phyloP scores from a whole-genome alignment of 768 basidiomycete species.

The Russula sp. region DNA sequence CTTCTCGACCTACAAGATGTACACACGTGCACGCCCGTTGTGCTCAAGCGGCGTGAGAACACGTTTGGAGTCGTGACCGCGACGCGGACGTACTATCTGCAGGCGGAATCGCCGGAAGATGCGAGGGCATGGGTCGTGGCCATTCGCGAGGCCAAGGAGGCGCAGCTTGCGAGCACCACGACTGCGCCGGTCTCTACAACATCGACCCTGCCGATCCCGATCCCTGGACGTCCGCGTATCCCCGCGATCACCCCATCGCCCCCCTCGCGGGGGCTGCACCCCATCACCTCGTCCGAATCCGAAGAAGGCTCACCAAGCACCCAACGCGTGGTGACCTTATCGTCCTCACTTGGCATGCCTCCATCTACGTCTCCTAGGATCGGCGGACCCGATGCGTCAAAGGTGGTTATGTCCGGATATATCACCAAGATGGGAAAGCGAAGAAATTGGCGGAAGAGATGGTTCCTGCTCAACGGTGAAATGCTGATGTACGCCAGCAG shows the following conservation, averaged over 20 bases:
- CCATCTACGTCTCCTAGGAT: conserved; percentile 47
- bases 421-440: conserved; percentile 96
- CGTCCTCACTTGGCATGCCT: conserved; percentile 33
- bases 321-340: conserved; percentile 32
- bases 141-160: conserved; percentile 72
- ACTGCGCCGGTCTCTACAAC: conserved; percentile 1
- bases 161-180: conserved; percentile 46
- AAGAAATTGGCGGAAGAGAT: conserved; percentile 93
- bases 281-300: conserved; percentile 74
- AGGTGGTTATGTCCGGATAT: conserved; percentile 84
- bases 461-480: conserved; percentile 92
- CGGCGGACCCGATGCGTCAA: conserved; percentile 58
- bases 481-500: conserved; percentile 84
- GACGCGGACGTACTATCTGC: conserved; percentile 86
- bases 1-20: conserved; percentile 85
- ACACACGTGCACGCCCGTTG: conserved; percentile 83
- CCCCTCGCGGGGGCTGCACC: conserved; percentile 43
- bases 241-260: conserved; percentile 48
- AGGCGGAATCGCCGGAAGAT: conserved; percentile 68
- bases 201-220: conserved; percentile 51
- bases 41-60: conserved; percentile 85
- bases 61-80: conserved; percentile 92
- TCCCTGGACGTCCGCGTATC: conserved; percentile 40
- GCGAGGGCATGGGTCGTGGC: conserved; percentile 80
- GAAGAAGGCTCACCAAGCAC: conserved; percentile 58